A percentile compares a stretch with the other conserved stretches of the same genome.
Evolutionary conservation across 805 yeast species (phyloP).

Genomic region (Pichia cabralensis): DNA sequence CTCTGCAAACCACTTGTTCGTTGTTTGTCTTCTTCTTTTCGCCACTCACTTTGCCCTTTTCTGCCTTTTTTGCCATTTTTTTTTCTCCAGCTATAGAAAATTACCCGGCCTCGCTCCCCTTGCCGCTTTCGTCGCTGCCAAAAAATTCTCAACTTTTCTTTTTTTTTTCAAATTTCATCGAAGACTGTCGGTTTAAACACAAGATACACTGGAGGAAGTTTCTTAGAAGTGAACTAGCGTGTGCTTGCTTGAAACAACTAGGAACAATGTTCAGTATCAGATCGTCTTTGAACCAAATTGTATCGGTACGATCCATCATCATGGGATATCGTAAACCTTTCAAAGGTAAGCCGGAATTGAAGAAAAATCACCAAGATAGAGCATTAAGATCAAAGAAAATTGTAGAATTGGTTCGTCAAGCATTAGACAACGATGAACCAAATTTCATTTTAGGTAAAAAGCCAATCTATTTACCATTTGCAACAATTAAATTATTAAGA

Average conservation of each 20-base stretch:
- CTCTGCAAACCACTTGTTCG: too few relatives aligned
- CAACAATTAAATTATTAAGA: slow-evolving; percentile 67
- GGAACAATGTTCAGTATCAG: too few relatives aligned
- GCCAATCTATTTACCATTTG: slow-evolving; percentile 75
- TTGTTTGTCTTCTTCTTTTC: too few relatives aligned
- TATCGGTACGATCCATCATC: slow-evolving; percentile 18
- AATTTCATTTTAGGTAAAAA: slow-evolving; percentile 78
- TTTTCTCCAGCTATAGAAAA: not conserved
- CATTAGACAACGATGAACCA: slow-evolving; percentile 53
- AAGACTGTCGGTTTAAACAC: too few relatives aligned
- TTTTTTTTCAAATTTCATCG: too few relatives aligned
- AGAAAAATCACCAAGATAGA: slow-evolving; percentile 14
- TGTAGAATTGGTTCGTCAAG: slow-evolving; percentile 27
- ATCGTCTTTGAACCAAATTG: slow-evolving; percentile 1
- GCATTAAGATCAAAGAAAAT: slow-evolving; percentile 22
- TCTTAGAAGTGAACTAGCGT: too few relatives aligned
- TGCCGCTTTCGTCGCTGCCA: not conserved
- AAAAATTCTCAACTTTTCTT: too few relatives aligned
- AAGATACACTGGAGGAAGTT: too few relatives aligned
- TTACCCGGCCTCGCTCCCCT: not conserved
- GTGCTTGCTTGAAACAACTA: too few relatives aligned
- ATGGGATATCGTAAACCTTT: slow-evolving; percentile 23
- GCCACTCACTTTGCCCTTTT: too few relatives aligned
- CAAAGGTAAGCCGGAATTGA: slow-evolving; percentile 16
- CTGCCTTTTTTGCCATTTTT: too few relatives aligned